Conservation (phyloP, 768 basidiomycete species). For the Baorangia bicolor region DNA sequence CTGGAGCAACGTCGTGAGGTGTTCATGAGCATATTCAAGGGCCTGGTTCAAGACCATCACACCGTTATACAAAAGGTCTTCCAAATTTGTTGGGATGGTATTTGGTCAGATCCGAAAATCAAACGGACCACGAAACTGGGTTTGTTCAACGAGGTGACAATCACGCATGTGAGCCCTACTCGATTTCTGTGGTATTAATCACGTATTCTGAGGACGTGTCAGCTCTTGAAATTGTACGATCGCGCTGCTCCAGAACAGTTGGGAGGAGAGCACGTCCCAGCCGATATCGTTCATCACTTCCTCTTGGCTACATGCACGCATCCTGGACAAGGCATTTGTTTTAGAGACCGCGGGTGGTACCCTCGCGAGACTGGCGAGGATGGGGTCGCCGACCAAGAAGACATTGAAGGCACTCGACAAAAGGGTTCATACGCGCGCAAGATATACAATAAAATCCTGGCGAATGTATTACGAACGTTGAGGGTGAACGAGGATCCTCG, state of each 20-base stretch:
- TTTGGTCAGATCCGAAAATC: slow-evolving; percentile 74
- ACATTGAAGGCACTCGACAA: slow-evolving; percentile 30
- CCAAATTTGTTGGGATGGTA: slow-evolving; percentile 71
- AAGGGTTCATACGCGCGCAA: slow-evolving; percentile 38
- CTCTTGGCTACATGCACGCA: slow-evolving; percentile 79
- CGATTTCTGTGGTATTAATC: neutral
- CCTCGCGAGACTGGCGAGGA: slow-evolving; percentile 58
- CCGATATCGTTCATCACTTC: slow-evolving; percentile 85
- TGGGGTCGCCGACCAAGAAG: slow-evolving; percentile 37
- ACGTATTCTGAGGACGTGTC: neutral
- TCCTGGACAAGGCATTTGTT: slow-evolving; percentile 84
- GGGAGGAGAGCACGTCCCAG: slow-evolving; percentile 57
- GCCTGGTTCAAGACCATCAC: slow-evolving; percentile 65
- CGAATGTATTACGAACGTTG: slow-evolving; percentile 67
- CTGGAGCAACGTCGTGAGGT: slow-evolving; percentile 68
- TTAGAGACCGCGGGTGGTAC: slow-evolving; percentile 90
- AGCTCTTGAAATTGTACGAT: slow-evolving; percentile 78
- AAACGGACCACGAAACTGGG: slow-evolving; percentile 69
- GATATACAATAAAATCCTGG: slow-evolving; percentile 81
- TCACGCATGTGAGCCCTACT: slow-evolving; percentile 54
- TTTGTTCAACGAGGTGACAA: slow-evolving; percentile 64
- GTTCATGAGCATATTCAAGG: slow-evolving; percentile 72
- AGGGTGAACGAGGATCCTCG: slow-evolving; percentile 88
- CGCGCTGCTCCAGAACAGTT: slow-evolving; percentile 49
- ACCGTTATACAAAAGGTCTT: slow-evolving; percentile 59